phyloP scores from a whole-genome alignment of 257 asterid species.

The Solanum virginianum region DNA sequence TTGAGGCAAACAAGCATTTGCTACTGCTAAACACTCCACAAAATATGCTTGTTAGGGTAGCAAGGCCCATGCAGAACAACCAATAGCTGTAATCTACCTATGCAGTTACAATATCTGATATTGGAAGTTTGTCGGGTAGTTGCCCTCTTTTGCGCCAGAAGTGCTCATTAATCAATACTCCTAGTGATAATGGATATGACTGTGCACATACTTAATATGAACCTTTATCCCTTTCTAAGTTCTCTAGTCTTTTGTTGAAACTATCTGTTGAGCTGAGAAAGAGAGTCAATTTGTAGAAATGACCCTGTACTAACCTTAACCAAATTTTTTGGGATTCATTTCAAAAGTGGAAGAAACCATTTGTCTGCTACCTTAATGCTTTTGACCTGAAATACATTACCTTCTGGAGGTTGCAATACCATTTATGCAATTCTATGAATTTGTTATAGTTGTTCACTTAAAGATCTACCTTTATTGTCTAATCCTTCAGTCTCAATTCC shows the following conservation, averaged over 20 bases:
- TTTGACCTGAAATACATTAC: not conserved
- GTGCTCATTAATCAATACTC: not conserved
- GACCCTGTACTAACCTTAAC: not conserved
- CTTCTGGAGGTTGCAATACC: not conserved
- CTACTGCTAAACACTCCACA: not conserved
- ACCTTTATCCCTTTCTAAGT: not conserved
- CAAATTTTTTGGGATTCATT: not conserved
- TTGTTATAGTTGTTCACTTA: not conserved
- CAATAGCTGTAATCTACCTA: not conserved
- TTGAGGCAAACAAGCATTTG: not conserved
- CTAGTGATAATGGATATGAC: not conserved
- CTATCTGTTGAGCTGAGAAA: not conserved
- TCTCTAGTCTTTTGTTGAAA: not conserved
- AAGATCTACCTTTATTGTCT: not conserved
- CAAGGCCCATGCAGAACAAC: not conserved
- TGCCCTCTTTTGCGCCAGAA: not conserved
- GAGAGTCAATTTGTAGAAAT: not conserved
- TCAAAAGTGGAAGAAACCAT: not conserved
- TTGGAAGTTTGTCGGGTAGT: not conserved
- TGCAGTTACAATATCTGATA: not conserved
- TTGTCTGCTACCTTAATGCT: not conserved
- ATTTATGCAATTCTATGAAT: not conserved
- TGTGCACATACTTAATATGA: not conserved
- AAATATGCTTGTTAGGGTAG: not conserved
- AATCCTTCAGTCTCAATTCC: not conserved